Conservation (phyloP, 495 filamentous ascomycete genomes). For the Daldinia grandis region DNA sequence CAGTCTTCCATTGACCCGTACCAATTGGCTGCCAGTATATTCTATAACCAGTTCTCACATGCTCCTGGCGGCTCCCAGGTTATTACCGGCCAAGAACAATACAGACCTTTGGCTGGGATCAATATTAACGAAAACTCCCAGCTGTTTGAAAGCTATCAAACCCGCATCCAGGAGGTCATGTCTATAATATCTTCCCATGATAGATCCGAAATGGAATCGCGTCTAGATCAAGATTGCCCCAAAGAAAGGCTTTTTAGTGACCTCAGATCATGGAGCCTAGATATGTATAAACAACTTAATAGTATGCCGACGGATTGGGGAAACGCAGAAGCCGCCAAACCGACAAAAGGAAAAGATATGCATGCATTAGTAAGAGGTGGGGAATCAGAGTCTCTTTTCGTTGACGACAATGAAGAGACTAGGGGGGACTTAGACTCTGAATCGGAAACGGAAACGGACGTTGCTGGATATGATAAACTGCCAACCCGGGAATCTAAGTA, state of each 20-base stretch:
- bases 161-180: conserved; percentile 18
- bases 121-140: conserved; percentile 9
- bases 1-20: conserved; percentile 14
- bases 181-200: conserved; percentile 10
- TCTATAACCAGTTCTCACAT: conserved; percentile 19
- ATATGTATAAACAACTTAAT: conserved; percentile 25
- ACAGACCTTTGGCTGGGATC: conserved; percentile 25
- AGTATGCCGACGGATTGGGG: not conserved
- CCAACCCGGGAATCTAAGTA: conserved; percentile 29
- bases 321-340: not conserved
- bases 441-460: conserved; percentile 28
- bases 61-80: conserved; percentile 8
- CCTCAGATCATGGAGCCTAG: conserved; percentile 32
- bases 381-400: conserved; percentile 25
- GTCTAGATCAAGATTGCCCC: conserved; percentile 20
- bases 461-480: conserved; percentile 21
- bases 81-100: conserved; percentile 26
- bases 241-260: conserved; percentile 23
- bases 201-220: conserved; percentile 2
- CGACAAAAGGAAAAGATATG: not conserved
- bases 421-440: conserved; percentile 21
- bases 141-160: not conserved
- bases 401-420: conserved; percentile 12
- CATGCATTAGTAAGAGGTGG: not conserved
- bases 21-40: conserved; percentile 30